Conservation (phyloP, 176 grass and related monocot genomes). For the Hordeum marinum region DNA sequence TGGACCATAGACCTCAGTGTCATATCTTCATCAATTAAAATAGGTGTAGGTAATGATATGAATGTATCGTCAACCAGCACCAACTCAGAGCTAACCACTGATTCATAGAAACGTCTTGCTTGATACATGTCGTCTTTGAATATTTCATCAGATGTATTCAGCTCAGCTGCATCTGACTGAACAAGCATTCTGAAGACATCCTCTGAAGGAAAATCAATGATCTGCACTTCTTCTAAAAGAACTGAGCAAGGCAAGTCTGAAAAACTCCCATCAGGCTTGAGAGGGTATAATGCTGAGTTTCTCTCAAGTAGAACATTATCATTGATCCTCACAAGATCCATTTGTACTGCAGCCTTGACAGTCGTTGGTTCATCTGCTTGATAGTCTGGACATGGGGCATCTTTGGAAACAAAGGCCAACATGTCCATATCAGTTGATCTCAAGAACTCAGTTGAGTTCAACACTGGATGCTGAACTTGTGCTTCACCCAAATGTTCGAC, state of each 20-base stretch:
- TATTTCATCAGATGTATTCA: conserved; percentile 49
- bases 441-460: conserved; percentile 57
- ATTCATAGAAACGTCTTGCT: conserved; percentile 57
- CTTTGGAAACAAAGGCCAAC: conserved; percentile 50
- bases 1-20: conserved; percentile 29
- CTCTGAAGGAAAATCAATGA: conserved; percentile 51
- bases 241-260: conserved; percentile 60
- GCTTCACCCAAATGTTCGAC: conserved; percentile 39
- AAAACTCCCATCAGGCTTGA: conserved; percentile 55
- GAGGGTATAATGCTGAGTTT: conserved; percentile 57
- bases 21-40: conserved; percentile 72
- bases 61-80: conserved; percentile 71
- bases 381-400: conserved; percentile 32
- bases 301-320: conserved; percentile 55
- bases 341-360: conserved; percentile 58
- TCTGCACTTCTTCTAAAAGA: conserved; percentile 68
- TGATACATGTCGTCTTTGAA: conserved; percentile 49
- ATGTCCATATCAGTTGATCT: conserved; percentile 49
- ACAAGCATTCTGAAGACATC: conserved; percentile 56
- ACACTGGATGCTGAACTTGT: conserved; percentile 27
- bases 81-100: conserved; percentile 75
- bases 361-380: conserved; percentile 33
- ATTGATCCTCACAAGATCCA: conserved; percentile 66
- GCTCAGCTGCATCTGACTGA: conserved; percentile 42
- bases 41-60: conserved; percentile 77